These are phyloP conservation scores for Trypanosoma lewisi DNA, from an alignment of 208 protist genomes.

Conservation along the genomic window DNA sequence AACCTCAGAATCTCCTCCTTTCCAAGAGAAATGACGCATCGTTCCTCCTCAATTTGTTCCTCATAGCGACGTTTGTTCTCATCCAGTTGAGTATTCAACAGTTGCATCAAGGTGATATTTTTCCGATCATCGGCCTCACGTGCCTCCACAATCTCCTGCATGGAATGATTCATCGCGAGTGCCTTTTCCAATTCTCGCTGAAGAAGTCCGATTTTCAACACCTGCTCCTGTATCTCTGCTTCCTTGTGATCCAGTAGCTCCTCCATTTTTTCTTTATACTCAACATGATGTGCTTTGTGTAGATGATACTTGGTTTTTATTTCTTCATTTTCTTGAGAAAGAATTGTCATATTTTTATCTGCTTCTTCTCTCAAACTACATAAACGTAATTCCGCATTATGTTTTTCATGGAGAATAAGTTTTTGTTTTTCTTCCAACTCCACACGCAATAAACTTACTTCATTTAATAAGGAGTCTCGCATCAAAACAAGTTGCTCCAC, in stretches of 20 bases:
- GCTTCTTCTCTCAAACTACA: constrained; percentile 37
- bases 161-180: constrained; percentile 53
- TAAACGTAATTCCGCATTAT: constrained; percentile 26
- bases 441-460: constrained; percentile 46
- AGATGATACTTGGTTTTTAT: constrained; percentile 36
- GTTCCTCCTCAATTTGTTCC: constrained; percentile 49
- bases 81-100: constrained; percentile 80
- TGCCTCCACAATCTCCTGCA: constrained; percentile 71
- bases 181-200: constrained; percentile 79
- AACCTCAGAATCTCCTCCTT: constrained; percentile 42
- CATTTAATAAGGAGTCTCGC: constrained; percentile 69
- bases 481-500: constrained; percentile 50
- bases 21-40: constrained; percentile 22
- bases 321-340: constrained; percentile 37
- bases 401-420: constrained; percentile 30
- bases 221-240: constrained; percentile 37
- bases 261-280: constrained; percentile 46
- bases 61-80: constrained; percentile 71
- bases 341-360: constrained; percentile 26
- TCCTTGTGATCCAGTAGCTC: constrained; percentile 41
- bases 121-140: constrained; percentile 77
- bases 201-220: constrained; percentile 39
- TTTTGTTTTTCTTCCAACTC: constrained; percentile 48
- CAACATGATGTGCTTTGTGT: constrained; percentile 36
- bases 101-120: constrained; percentile 83